Percentiles rank a stretch among this genome's conserved stretches.
Evolutionary conservation across 768 basidiomycete genomes (phyloP).

Genomic region (Strobilomyces confusus): DNA sequence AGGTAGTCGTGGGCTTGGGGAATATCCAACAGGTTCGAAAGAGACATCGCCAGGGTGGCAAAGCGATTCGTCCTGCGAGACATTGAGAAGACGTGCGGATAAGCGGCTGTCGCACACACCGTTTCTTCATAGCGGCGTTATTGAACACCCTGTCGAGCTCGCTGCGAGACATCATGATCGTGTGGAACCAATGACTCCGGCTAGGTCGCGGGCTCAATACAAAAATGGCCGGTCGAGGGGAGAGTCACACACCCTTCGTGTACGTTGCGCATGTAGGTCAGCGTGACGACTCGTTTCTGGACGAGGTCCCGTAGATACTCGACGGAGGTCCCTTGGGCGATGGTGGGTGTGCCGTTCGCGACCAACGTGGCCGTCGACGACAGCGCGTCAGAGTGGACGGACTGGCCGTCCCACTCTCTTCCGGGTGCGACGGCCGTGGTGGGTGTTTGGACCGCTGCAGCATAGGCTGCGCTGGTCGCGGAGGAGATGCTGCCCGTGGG

Average conservation of each 20-base stretch:
- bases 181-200: slow-evolving; percentile 85
- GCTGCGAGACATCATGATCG: slow-evolving; percentile 68
- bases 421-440: slow-evolving; percentile 37
- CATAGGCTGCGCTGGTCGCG: slow-evolving; percentile 38
- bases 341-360: slow-evolving; percentile 28
- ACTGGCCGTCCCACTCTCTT: slow-evolving; percentile 74
- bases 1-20: slow-evolving; percentile 77
- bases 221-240: neutral
- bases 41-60: slow-evolving; percentile 81
- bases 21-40: slow-evolving; percentile 79
- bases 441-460: slow-evolving; percentile 32
- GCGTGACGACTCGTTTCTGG: slow-evolving; percentile 78
- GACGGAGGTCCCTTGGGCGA: slow-evolving; percentile 61
- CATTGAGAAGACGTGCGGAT: neutral
- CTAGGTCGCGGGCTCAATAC: slow-evolving; percentile 34
- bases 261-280: slow-evolving; percentile 81
- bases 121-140: slow-evolving; percentile 72
- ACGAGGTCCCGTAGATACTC: slow-evolving; percentile 78
- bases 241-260: slow-evolving; percentile 70
- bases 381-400: slow-evolving; percentile 47
- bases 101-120: slow-evolving; percentile 40
- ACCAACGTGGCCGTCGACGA: slow-evolving; percentile 40
- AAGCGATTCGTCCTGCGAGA: slow-evolving; percentile 69
- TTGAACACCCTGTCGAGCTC: slow-evolving; percentile 76
- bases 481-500: slow-evolving; percentile 34